A percentile compares a stretch with the other conserved stretches of the same genome.
Conservation (phyloP, 1,284 basidiomycete species). For the Ceratorhiza oryzae-sativae region DNA sequence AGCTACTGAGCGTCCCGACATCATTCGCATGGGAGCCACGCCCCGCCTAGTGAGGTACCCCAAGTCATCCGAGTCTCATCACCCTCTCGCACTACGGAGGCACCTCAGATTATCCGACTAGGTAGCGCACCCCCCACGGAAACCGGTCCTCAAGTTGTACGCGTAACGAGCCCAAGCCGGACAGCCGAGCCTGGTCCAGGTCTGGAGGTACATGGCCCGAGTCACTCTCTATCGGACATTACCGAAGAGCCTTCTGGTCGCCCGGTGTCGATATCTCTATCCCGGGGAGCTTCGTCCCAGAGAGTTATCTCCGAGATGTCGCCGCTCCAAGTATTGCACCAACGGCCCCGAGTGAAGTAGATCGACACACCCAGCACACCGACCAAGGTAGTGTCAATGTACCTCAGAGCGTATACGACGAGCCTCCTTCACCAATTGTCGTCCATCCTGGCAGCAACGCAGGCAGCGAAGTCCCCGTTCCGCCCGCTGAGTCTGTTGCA, state of each 20-base stretch:
- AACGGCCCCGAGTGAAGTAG: background rate
- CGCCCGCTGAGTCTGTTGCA: background rate
- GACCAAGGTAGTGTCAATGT: slow-evolving; percentile 3
- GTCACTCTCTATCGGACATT: slow-evolving; percentile 11
- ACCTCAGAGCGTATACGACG: slow-evolving; percentile 16
- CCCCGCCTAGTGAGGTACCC: background rate
- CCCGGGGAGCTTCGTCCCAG: background rate
- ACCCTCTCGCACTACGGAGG: slow-evolving; percentile 17
- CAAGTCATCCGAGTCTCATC: slow-evolving; percentile 35
- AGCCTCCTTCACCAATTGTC: background rate
- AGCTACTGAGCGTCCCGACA: slow-evolving; percentile 5
- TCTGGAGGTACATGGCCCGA: background rate
- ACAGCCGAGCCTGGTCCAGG: background rate
- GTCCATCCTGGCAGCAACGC: background rate
- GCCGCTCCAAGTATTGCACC: slow-evolving; percentile 13
- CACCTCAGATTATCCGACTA: slow-evolving; percentile 37
- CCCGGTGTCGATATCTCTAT: slow-evolving; percentile 4
- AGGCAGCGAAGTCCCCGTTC: background rate
- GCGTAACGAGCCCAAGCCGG: background rate
- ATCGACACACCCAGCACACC: background rate
- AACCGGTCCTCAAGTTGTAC: slow-evolving; percentile 15
- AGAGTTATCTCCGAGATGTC: background rate
- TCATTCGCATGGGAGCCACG: slow-evolving; percentile 34
- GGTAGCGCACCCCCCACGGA: slow-evolving; percentile 14
- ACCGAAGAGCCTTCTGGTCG: background rate